Percentiles rank a stretch among this genome's conserved stretches.
These are phyloP conservation scores for Mycosphaerella arachidis DNA, from an alignment of 2,329 filamentous ascomycete genomes.

Conservation along the genomic window DNA sequence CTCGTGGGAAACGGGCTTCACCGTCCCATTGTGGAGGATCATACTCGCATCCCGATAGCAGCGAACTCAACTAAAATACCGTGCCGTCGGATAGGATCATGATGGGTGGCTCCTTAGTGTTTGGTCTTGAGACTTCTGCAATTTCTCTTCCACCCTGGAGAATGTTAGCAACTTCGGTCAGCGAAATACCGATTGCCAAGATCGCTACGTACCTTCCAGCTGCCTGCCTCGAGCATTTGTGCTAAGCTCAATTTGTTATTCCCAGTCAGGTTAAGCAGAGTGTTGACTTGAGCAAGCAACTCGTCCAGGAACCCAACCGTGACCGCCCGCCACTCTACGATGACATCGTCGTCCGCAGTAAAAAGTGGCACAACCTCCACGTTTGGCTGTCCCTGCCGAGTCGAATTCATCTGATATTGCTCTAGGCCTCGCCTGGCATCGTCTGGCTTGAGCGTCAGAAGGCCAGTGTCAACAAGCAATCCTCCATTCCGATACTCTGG, in stretches of 20 bases:
- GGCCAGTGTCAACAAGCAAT: slow-evolving; percentile 77
- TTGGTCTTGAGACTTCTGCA: slow-evolving; percentile 89
- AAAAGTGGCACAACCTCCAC: slow-evolving; percentile 72
- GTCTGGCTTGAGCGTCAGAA: slow-evolving; percentile 68
- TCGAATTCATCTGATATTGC: slow-evolving; percentile 65
- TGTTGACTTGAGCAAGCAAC: slow-evolving; percentile 65
- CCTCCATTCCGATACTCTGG: slow-evolving; percentile 93
- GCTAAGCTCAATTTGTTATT: slow-evolving; percentile 69
- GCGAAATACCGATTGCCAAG: background rate
- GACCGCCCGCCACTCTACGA: slow-evolving; percentile 73
- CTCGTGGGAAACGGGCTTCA: slow-evolving; percentile 7
- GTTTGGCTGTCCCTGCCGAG: slow-evolving; percentile 65
- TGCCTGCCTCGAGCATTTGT: slow-evolving; percentile 91
- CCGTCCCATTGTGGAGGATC: slow-evolving; percentile 18
- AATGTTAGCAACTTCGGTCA: background rate
- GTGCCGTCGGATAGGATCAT: slow-evolving; percentile 95
- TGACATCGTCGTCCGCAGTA: slow-evolving; percentile 67
- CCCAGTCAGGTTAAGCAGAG: slow-evolving; percentile 62
- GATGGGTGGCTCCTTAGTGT: slow-evolving; percentile 94
- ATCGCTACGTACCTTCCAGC: slow-evolving; percentile 75
- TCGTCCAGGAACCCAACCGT: slow-evolving; percentile 72
- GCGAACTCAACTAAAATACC: slow-evolving; percentile 63
- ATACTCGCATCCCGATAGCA: slow-evolving; percentile 26
- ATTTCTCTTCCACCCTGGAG: slow-evolving; percentile 84
- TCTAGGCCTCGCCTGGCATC: slow-evolving; percentile 68